A percentile compares a stretch with the other conserved stretches of the same genome.
Evolutionary conservation across 225 moss, liverwort and hornwort genomes (phyloP).

Genomic region (Lunularia cruciata): DNA sequence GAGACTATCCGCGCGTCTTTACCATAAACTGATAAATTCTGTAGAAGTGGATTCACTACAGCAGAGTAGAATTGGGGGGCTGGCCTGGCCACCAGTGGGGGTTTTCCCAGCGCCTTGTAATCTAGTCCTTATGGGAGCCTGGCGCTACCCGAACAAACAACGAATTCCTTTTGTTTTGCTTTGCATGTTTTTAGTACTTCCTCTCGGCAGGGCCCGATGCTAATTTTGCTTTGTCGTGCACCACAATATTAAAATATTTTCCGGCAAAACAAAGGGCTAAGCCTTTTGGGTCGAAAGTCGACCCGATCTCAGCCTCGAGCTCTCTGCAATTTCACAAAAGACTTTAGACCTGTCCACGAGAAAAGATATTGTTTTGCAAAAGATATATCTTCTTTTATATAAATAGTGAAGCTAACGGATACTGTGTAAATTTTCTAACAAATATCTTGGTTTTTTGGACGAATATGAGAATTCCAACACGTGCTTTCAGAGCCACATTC

Average conservation of each 20-base stretch:
- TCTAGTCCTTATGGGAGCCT: too few relatives aligned
- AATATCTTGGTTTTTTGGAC: conserved; percentile 11
- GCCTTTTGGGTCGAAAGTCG: neutral
- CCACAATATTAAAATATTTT: neutral
- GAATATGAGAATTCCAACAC: neutral
- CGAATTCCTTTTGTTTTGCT: too few relatives aligned
- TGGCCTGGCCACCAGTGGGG: too few relatives aligned
- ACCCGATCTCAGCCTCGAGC: conserved; percentile 11
- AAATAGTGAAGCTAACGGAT: conserved; percentile 15
- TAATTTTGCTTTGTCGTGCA: too few relatives aligned
- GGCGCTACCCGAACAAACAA: too few relatives aligned
- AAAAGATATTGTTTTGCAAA: conserved; percentile 6
- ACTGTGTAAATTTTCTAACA: neutral
- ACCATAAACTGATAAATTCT: too few relatives aligned
- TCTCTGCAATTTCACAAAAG: conserved; percentile 14
- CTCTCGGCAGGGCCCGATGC: neutral
- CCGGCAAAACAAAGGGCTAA: neutral
- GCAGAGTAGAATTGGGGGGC: too few relatives aligned
- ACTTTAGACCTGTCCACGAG: conserved; percentile 6
- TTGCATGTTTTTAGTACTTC: neutral
- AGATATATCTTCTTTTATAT: conserved; percentile 10
- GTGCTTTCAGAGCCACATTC: conserved; percentile 10
- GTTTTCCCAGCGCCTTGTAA: too few relatives aligned
- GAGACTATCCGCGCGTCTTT: too few relatives aligned
- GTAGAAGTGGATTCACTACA: too few relatives aligned